phyloP scores from a whole-genome alignment of 2,329 filamentous ascomycete species.

The Cladosporium austrohemisphaericum region DNA sequence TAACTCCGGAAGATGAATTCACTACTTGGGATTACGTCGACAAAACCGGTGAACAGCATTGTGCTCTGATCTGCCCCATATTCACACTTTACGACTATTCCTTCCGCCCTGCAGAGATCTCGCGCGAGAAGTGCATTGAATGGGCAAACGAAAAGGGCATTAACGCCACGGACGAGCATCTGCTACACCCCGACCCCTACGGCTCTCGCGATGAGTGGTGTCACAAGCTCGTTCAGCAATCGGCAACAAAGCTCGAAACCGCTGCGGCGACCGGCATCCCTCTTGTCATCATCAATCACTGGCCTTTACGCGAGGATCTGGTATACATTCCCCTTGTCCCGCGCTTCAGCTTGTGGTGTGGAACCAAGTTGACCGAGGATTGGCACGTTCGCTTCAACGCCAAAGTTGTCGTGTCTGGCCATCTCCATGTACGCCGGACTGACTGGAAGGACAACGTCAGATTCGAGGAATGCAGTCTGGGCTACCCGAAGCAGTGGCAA shows the following conservation, averaged over 20 bases:
- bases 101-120: conserved; percentile 50
- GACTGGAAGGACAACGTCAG: conserved; percentile 46
- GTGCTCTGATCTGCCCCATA: conserved; percentile 51
- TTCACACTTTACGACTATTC: conserved; percentile 61
- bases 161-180: conserved; percentile 44
- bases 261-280: conserved; percentile 30
- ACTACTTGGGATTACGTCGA: conserved; percentile 43
- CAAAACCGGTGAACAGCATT: conserved; percentile 42
- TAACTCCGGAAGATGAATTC: conserved; percentile 56
- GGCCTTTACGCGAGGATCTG: conserved; percentile 45
- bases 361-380: conserved; percentile 45
- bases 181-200: conserved; percentile 46
- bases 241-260: conserved; percentile 39
- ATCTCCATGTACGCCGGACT: conserved; percentile 45
- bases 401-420: conserved; percentile 46
- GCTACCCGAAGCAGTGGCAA: conserved; percentile 48
- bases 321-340: conserved; percentile 42
- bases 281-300: conserved; percentile 45
- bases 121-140: conserved; percentile 45
- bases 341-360: conserved; percentile 47
- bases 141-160: conserved; percentile 47
- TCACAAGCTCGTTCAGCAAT: conserved; percentile 38
- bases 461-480: conserved; percentile 46
- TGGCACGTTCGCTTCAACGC: conserved; percentile 47
- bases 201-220: conserved; percentile 45